Evolutionary conservation across 2,329 filamentous ascomycete genomes (phyloP).

Genomic region (Corniculantispora saksenae): DNA sequence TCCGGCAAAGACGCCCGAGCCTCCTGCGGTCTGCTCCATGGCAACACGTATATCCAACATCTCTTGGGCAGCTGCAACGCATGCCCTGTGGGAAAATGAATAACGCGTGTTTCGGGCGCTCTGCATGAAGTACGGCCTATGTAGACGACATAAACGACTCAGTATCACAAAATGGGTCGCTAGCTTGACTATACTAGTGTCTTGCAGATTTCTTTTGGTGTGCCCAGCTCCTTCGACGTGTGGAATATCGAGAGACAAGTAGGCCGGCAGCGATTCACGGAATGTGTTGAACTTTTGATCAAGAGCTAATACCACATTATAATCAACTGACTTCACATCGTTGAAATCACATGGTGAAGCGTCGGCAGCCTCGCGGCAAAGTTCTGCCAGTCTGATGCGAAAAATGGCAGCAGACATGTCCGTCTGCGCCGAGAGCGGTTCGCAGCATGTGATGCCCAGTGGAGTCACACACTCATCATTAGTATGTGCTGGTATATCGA

Average conservation of each 20-base stretch:
- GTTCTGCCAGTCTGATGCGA: not conserved
- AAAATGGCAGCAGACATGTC: not conserved
- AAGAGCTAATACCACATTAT: not conserved
- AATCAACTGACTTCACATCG: not conserved
- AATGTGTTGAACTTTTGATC: not conserved
- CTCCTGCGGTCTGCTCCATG: not conserved
- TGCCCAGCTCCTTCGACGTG: not conserved
- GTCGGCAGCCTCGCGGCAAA: not conserved
- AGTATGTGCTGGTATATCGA: too few relatives aligned
- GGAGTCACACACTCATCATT: not conserved
- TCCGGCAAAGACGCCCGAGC: not conserved
- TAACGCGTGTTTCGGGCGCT: not conserved
- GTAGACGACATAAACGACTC: not conserved
- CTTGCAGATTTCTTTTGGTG: not conserved
- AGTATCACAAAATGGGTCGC: not conserved
- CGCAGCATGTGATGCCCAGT: not conserved
- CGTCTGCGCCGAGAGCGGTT: not conserved
- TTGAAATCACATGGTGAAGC: not conserved
- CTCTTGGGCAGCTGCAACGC: not conserved
- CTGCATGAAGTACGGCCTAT: not conserved
- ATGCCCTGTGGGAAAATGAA: not conserved
- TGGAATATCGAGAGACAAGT: not conserved
- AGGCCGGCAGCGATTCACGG: not conserved
- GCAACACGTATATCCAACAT: not conserved
- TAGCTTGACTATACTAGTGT: not conserved